Percentiles rank a stretch among this genome's conserved stretches.
These are phyloP conservation scores for Cladosporium sp. DNA, from an alignment of 2,329 filamentous ascomycete genomes.

Conservation along the genomic window DNA sequence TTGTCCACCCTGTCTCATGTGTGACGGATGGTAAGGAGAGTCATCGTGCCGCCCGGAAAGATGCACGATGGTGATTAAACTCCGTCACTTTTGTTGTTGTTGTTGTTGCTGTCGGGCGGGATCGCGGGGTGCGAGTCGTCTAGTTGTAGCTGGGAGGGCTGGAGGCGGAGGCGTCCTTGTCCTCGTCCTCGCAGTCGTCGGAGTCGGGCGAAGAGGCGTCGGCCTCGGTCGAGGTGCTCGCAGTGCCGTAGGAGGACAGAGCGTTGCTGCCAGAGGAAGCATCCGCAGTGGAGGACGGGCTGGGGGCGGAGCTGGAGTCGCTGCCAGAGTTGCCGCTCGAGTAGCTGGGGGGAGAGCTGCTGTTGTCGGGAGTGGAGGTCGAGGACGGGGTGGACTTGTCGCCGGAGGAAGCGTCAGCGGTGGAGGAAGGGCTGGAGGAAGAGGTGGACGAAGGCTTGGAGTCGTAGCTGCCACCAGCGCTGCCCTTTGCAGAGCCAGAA, in stretches of 20 bases:
- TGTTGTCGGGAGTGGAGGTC: not conserved
- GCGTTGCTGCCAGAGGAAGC: not conserved
- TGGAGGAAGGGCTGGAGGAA: not conserved
- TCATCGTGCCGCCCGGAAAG: too few relatives aligned
- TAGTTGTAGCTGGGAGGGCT: conserved; percentile 1
- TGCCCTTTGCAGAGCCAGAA: not conserved
- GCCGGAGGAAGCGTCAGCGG: conserved; percentile 1
- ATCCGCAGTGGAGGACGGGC: not conserved
- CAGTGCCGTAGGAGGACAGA: not conserved
- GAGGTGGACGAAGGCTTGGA: not conserved
- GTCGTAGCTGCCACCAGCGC: not conserved
- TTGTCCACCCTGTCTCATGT: too few relatives aligned
- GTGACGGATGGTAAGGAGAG: too few relatives aligned
- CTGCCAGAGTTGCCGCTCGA: not conserved
- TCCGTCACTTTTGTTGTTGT: too few relatives aligned
- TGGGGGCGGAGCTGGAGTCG: too few relatives aligned
- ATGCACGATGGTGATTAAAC: too few relatives aligned
- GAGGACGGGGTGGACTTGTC: not conserved
- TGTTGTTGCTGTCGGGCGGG: too few relatives aligned
- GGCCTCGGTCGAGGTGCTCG: not conserved
- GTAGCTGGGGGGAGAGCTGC: not conserved
- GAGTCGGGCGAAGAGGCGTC: conserved; percentile 18
- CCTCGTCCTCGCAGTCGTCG: conserved; percentile 14
- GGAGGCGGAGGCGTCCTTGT: conserved; percentile 12
- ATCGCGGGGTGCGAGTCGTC: too few relatives aligned